Percentiles rank a stretch among this genome's conserved stretches.
Conservation (phyloP, 1,284 basidiomycete species). For the Tremellales sp. region DNA sequence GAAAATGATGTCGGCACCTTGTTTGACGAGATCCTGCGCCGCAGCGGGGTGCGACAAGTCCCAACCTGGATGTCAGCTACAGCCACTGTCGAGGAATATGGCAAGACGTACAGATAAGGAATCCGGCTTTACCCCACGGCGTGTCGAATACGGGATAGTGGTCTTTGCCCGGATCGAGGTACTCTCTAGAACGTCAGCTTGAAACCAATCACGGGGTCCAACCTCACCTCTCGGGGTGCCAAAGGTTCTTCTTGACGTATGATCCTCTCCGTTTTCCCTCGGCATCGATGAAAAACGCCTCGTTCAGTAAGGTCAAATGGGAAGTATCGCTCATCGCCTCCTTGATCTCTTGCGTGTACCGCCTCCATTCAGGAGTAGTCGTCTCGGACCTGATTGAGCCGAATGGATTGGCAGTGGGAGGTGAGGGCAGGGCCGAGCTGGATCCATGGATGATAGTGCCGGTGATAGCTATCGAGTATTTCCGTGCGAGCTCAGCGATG, state of each 20-base stretch:
- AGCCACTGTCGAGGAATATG: not conserved
- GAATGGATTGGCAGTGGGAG: slow-evolving; percentile 28
- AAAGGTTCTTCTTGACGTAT: slow-evolving; percentile 47
- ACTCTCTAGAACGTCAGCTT: slow-evolving; percentile 24
- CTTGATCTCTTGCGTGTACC: slow-evolving; percentile 20
- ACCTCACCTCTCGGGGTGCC: slow-evolving; percentile 48
- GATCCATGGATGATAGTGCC: slow-evolving; percentile 40
- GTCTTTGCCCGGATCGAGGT: slow-evolving; percentile 36
- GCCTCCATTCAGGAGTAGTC: slow-evolving; percentile 23
- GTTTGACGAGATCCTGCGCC: slow-evolving; percentile 32
- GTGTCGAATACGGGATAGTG: slow-evolving; percentile 40
- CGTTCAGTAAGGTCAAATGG: not conserved
- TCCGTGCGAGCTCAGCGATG: slow-evolving; percentile 26
- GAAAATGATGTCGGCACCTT: slow-evolving; percentile 43
- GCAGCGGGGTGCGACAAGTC: slow-evolving; percentile 44
- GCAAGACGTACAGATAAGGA: slow-evolving; percentile 39
- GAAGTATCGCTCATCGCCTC: slow-evolving; percentile 30
- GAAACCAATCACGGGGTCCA: not conserved
- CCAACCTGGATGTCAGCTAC: slow-evolving; percentile 32
- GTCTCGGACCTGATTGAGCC: slow-evolving; percentile 7
- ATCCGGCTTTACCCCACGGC: slow-evolving; percentile 42
- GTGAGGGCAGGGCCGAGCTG: slow-evolving; percentile 4
- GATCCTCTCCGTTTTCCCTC: slow-evolving; percentile 28
- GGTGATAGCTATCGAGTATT: slow-evolving; percentile 29
- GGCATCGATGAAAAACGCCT: slow-evolving; percentile 43